These are phyloP conservation scores for Trametes punicea DNA, from an alignment of 768 basidiomycete species.

Conservation along the genomic window DNA sequence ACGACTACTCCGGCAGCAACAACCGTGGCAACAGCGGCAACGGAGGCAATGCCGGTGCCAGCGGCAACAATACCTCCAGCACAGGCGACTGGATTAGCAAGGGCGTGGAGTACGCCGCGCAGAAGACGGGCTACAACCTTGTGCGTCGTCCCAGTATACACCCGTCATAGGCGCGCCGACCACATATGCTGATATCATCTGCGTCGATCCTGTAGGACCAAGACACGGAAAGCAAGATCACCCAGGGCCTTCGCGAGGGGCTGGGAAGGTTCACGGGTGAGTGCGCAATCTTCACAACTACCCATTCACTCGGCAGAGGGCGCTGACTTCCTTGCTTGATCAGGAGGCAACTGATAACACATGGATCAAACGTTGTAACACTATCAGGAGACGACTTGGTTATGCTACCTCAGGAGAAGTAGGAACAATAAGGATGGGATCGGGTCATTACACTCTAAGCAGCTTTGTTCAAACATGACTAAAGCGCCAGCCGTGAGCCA, in stretches of 20 bases:
- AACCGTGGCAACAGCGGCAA: slow-evolving; percentile 9
- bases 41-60: slow-evolving; percentile 13
- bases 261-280: slow-evolving; percentile 19
- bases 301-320: background rate
- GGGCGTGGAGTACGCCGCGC: slow-evolving; percentile 35
- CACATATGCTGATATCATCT: background rate
- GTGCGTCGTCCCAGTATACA: slow-evolving; percentile 29
- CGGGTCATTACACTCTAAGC: too few species aligned
- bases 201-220: slow-evolving; percentile 25
- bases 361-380: too few species aligned
- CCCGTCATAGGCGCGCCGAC: background rate
- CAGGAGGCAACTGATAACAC: background rate
- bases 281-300: background rate
- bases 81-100: slow-evolving; percentile 35
- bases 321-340: background rate
- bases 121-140: slow-evolving; percentile 43
- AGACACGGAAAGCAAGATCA: slow-evolving; percentile 37
- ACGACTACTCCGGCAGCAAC: background rate
- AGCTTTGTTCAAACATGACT: too few species aligned
- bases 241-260: slow-evolving; percentile 30
- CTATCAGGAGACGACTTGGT: too few species aligned
- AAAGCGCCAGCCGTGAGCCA: too few species aligned
- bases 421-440: too few species aligned
- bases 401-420: too few species aligned
- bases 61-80: slow-evolving; percentile 26